These are phyloP conservation scores for Lactifluus echinatus DNA, from an alignment of 768 basidiomycete genomes.

Conservation along the genomic window DNA sequence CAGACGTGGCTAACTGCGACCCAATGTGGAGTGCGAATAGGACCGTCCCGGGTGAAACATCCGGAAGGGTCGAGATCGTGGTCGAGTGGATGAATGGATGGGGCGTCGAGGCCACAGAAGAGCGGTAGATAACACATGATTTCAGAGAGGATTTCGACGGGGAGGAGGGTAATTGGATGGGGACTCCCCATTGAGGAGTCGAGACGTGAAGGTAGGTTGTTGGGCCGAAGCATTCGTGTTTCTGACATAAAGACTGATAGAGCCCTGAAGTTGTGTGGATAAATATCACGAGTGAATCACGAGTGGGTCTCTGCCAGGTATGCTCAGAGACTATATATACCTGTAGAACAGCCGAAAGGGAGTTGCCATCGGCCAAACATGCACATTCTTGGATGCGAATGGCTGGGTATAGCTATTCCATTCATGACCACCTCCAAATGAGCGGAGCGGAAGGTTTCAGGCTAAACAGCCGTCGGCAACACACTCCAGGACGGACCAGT, in stretches of 20 bases:
- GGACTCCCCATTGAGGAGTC: neutral
- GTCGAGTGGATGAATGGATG: conserved; percentile 7
- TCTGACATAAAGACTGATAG: no score
- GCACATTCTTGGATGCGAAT: neutral
- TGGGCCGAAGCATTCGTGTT: neutral
- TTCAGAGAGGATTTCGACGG: conserved; percentile 11
- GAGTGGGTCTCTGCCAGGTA: neutral
- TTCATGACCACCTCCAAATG: no score
- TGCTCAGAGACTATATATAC: neutral
- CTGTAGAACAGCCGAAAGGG: no score
- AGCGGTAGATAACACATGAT: conserved; percentile 15
- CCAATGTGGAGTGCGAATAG: conserved; percentile 18
- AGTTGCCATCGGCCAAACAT: neutral
- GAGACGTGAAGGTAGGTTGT: neutral
- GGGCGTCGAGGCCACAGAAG: conserved; percentile 5
- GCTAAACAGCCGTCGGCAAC: no score
- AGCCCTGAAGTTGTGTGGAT: no score
- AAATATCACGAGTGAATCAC: no score
- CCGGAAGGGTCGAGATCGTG: conserved; percentile 8
- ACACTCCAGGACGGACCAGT: no score
- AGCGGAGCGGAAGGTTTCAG: no score
- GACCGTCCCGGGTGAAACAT: conserved; percentile 1
- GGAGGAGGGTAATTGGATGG: conserved; percentile 10
- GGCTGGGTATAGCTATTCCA: no score
- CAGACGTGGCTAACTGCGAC: conserved; percentile 17